These are phyloP conservation scores for Solioccasus polychromus DNA, from an alignment of 768 basidiomycete species.

Conservation along the genomic window DNA sequence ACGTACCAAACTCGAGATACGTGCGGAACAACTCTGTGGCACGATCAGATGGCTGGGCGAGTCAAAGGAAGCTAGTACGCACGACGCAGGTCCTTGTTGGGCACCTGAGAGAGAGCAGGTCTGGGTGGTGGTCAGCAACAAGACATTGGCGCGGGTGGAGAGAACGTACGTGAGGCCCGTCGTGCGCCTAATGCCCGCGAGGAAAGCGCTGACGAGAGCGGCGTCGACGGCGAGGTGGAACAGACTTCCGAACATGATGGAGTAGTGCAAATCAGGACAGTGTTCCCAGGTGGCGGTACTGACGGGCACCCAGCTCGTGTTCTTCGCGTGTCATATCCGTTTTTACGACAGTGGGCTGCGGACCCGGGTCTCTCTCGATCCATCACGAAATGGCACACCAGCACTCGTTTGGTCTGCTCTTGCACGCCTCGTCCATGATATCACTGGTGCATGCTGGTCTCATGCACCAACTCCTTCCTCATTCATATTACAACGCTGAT, in stretches of 20 bases:
- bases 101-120: slow-evolving; percentile 70
- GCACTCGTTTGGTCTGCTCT: no score
- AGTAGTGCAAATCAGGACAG: no score
- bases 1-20: slow-evolving; percentile 78
- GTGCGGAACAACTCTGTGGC: slow-evolving; percentile 62
- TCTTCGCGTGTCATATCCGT: no score
- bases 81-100: slow-evolving; percentile 90
- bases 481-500: not conserved
- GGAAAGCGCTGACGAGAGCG: slow-evolving; percentile 71
- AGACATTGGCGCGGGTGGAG: not conserved
- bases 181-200: slow-evolving; percentile 80
- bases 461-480: slow-evolving; percentile 3
- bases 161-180: slow-evolving; percentile 79
- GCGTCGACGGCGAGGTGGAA: slow-evolving; percentile 77
- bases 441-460: slow-evolving; percentile 14
- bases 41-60: slow-evolving; percentile 1
- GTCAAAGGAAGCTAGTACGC: slow-evolving; percentile 31
- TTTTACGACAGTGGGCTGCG: no score
- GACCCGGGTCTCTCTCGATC: no score
- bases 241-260: slow-evolving; percentile 30
- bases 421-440: slow-evolving; percentile 14
- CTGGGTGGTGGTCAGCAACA: slow-evolving; percentile 34
- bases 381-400: no score
- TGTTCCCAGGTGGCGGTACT: slow-evolving; percentile 11
- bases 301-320: slow-evolving; percentile 9